Percentiles rank a stretch among this genome's conserved stretches.
These are phyloP conservation scores for Biscutella laevigata DNA, from an alignment of 441 rosid species.

Conservation along the genomic window DNA sequence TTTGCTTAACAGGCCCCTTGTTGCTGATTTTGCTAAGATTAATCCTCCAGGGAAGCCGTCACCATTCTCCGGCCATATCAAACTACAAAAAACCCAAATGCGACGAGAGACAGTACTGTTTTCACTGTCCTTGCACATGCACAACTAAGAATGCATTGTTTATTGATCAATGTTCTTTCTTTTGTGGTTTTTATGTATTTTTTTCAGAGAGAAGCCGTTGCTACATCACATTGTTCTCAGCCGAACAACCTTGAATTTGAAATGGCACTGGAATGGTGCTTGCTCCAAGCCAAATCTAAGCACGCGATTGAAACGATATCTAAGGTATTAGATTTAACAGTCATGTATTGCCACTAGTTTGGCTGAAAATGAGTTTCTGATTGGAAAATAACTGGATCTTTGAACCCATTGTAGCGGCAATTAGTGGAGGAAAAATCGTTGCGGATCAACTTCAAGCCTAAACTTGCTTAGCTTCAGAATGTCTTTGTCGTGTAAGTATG, in stretches of 20 bases:
- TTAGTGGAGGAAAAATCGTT: conserved; percentile 33
- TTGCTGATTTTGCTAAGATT: conserved; percentile 47
- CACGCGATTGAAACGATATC: conserved; percentile 27
- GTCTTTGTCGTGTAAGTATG: conserved; percentile 19
- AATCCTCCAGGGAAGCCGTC: conserved; percentile 42
- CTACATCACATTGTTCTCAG: conserved; percentile 87
- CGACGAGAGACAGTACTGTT: conserved; percentile 49
- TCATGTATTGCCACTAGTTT: neutral
- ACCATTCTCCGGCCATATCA: conserved; percentile 59
- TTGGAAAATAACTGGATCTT: conserved; percentile 13
- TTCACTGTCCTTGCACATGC: neutral
- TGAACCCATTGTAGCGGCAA: conserved; percentile 42
- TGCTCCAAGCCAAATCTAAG: conserved; percentile 41
- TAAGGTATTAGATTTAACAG: conserved; percentile 33
- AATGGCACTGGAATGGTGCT: conserved; percentile 79
- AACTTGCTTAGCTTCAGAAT: conserved; percentile 24
- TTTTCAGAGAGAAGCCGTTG: conserved; percentile 58
- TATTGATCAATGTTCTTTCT: conserved; percentile 3
- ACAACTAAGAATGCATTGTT: neutral
- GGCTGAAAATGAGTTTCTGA: neutral
- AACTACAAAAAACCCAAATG: conserved; percentile 37
- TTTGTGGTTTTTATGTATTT: neutral
- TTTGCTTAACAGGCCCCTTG: conserved; percentile 53
- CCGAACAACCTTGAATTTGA: conserved; percentile 75
- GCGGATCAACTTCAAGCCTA: conserved; percentile 37